Evolutionary conservation across 176 grass and related monocot genomes (phyloP), one percentile per base, ranked within the genome.

Genomic region (Raddia distichophylla): DNA sequence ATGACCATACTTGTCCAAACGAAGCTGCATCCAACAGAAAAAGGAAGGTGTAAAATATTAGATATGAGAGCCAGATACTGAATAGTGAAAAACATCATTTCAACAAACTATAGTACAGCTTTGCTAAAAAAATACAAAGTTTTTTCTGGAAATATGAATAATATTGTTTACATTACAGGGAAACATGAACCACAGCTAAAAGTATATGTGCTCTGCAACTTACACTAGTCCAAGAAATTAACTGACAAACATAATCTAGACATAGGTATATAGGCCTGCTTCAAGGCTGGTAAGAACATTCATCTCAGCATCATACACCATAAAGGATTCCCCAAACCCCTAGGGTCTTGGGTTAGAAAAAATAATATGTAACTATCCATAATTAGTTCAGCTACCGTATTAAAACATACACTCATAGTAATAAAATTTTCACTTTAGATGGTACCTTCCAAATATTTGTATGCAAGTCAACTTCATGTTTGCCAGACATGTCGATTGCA

Each of bases 391-490:
- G 58, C 14, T 47, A 57, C 22, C 42, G 8, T 71, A 73, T 16
- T 51, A 69, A 19, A 76, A 62, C 47, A 49, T 63, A 56, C 8
- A 44, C 10, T 34, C 5, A 18, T 79, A 44, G 16, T 17, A 86
- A 86, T 9, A 32, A 60, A 56, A 27, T 75, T 80, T 75, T 75
- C 11, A 67, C 35, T 22, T 16, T 44, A 83, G 69, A 34, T 75
- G 71, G 69, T 91, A 93, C 95, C 96, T 98, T 98, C 96, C 96
- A 98, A 75, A 98, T 95, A 81, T 90, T 98, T 88, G 96, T 99
- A 80, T 99, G 86, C 70, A 99, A 91, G 84, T 99, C 96, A 71
- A 99, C 96, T 84, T 99, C 96, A 82, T 99, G 96, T 67, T 98
- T 98, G 49, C 93, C 93, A 34, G 96, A 98, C 96, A 95, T 98